Base-by-base conservation (phyloP, 176 grass and related monocot species). In the Oryza punctata region DNA sequence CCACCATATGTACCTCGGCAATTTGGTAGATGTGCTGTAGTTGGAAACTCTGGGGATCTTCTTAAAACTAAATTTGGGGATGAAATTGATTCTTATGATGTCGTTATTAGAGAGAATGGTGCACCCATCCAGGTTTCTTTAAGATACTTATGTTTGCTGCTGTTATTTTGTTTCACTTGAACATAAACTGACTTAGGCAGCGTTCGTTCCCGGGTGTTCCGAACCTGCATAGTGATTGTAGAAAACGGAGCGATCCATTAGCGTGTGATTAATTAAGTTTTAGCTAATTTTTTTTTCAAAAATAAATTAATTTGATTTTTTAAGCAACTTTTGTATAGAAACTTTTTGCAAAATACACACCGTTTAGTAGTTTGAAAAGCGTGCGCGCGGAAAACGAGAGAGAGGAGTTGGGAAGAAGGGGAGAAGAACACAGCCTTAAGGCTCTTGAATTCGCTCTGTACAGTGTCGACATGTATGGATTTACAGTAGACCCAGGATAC, bases 401-500 rank as follows among this genome's bases (percentile, higher is more conserved):
- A 98, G 95, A 91, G 93, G 96, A 81, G 95, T 93, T n/a, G 96
- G 96, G 47, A n/a, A n/a, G n/a, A n/a, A n/a, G n/a, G n/a, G n/a
- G n/a, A n/a, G n/a, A n/a, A n/a, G n/a, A n/a, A n/a, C n/a, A n/a
- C n/a, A n/a, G n/a, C n/a, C 85, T 95, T 65, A 98, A 95, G 80
- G 93, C 96, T 49, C 93, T 98, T 91, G 96, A 98, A 79, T 95
- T 98, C 87, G 85, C 91, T 65, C 44, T 98, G 96, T 72, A 93
- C 69, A 93, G 87, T 64, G 93, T 98, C 19, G 96, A 98, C 81
- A 98, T 98, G 93, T 98, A 95, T 90, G 96, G 96, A 40, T 98
- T 98, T 79, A 98, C 96, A 38, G 96, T 98, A 80, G 96, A 98
- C 78, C 93, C 96, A 57, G 96, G 96, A 78, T 98, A 95, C 88